These are phyloP conservation scores for Singerocomus inundabilis DNA, from an alignment of 1,284 basidiomycete genomes.

Conservation along the genomic window DNA sequence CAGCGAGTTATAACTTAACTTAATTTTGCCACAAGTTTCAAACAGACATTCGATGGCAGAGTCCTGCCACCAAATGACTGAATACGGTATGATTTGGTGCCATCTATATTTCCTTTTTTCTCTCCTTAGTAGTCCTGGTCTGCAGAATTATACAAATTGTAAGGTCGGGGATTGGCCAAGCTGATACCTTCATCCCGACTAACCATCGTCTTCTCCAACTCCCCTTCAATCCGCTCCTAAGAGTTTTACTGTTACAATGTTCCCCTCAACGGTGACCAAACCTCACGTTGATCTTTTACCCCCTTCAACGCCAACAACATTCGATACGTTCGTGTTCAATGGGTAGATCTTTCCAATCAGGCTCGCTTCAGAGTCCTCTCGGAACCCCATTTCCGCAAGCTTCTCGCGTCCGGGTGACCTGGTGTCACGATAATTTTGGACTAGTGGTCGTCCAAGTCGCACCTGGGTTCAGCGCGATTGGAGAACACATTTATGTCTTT, in stretches of 20 bases:
- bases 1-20: too few species aligned
- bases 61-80: too few species aligned
- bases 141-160: too few species aligned
- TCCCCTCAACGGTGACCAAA: neutral
- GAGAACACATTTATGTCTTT: constrained; percentile 56
- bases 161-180: too few species aligned
- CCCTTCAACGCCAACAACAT: constrained; percentile 4
- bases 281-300: neutral
- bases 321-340: constrained; percentile 55
- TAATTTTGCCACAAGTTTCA: too few species aligned
- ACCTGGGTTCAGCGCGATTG: constrained; percentile 41
- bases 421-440: constrained; percentile 50
- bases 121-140: too few species aligned
- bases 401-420: constrained; percentile 50
- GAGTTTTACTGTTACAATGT: constrained; percentile 1
- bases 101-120: too few species aligned
- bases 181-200: too few species aligned
- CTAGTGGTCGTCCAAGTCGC: constrained; percentile 39
- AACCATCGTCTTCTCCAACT: too few species aligned
- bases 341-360: constrained; percentile 57
- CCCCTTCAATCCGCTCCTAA: too few species aligned
- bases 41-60: too few species aligned
- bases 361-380: constrained; percentile 58
- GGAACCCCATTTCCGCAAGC: constrained; percentile 49
- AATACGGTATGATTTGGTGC: too few species aligned